Conservation (phyloP, 176 grass and related monocot genomes). For the Secale cereale region DNA sequence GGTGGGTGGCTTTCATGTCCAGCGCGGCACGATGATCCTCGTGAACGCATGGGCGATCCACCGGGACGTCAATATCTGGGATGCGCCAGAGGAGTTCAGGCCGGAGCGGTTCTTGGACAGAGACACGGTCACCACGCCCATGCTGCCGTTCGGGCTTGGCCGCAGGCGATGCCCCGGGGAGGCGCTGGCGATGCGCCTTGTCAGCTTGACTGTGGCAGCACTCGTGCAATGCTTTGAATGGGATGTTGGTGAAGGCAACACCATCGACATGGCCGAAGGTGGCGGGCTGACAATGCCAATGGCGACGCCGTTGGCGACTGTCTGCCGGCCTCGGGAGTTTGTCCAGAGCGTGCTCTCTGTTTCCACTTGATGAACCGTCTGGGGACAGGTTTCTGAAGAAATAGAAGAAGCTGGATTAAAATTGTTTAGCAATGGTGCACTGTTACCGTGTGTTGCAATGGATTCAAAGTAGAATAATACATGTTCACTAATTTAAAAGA, state of each 20-base stretch:
- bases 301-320: constrained; percentile 4
- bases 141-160: constrained; percentile 68
- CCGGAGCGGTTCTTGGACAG: constrained; percentile 51
- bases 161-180: constrained; percentile 61
- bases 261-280: constrained; percentile 52
- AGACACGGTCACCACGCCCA: background rate
- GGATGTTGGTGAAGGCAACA: background rate
- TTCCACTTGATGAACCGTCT: background rate
- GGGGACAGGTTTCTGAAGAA: background rate
- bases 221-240: constrained; percentile 75
- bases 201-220: constrained; percentile 39
- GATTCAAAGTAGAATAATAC: no score
- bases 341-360: constrained; percentile 2
- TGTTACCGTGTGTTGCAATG: no score
- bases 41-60: constrained; percentile 65
- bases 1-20: constrained; percentile 39
- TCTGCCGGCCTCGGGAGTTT: constrained; percentile 12
- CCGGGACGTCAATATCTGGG: constrained; percentile 51
- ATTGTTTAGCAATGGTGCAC: background rate
- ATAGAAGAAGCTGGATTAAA: background rate
- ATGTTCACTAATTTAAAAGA: no score
- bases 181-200: constrained; percentile 33
- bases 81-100: constrained; percentile 43
- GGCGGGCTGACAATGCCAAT: constrained; percentile 30
- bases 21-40: constrained; percentile 52